These are phyloP conservation scores for Epicoccum nigrum DNA, from an alignment of 2,329 filamentous ascomycete genomes.

Conservation along the genomic window DNA sequence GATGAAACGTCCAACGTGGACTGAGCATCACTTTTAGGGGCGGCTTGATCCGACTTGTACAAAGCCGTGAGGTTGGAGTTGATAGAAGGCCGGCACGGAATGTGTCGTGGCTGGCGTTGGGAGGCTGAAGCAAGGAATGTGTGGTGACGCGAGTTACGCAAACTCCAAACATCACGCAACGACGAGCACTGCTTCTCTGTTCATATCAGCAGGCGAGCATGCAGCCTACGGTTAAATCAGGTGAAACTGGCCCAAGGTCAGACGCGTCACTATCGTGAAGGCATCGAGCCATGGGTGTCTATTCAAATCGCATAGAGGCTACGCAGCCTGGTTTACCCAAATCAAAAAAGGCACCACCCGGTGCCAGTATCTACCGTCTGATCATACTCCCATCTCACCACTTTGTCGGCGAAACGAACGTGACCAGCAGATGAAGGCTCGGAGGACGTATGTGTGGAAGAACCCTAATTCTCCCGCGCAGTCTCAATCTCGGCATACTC, in stretches of 20 bases:
- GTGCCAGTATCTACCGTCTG: background rate
- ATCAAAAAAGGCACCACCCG: background rate
- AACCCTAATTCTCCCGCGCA: slow-evolving; percentile 34
- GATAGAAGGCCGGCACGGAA: slow-evolving; percentile 27
- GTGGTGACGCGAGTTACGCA: slow-evolving; percentile 19
- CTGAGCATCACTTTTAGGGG: slow-evolving; percentile 1
- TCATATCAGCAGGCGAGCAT: slow-evolving; percentile 1
- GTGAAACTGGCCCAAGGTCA: no score
- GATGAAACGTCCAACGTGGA: background rate
- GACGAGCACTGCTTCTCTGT: background rate
- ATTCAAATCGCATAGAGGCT: background rate
- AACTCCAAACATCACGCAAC: slow-evolving; percentile 5
- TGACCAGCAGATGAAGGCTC: background rate
- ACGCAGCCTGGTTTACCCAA: background rate
- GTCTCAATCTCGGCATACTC: slow-evolving; percentile 57
- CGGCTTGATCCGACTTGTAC: background rate
- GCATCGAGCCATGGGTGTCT: no score
- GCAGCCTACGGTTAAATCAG: background rate
- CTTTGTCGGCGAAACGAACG: background rate
- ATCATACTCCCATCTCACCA: background rate
- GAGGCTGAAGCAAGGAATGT: slow-evolving; percentile 34
- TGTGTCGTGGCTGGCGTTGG: slow-evolving; percentile 35
- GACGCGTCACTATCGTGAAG: no score
- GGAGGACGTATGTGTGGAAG: background rate
- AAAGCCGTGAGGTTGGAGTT: slow-evolving; percentile 10